Percentiles rank a stretch among this genome's conserved stretches.
Evolutionary conservation across 768 basidiomycete species (phyloP).

Genomic region (Tylopilus balloui): DNA sequence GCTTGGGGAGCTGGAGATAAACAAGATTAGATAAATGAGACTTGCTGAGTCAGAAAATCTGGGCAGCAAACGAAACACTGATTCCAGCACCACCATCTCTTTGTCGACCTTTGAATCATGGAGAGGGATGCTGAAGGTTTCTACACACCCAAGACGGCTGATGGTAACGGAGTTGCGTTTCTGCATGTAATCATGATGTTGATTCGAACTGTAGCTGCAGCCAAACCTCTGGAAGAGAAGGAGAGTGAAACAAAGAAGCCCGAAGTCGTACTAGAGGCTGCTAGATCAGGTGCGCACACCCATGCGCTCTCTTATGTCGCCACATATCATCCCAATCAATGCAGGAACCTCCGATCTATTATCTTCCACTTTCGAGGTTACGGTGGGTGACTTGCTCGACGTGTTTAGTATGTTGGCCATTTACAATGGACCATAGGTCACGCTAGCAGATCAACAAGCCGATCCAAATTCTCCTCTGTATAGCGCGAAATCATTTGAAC

Average conservation of each 20-base stretch:
- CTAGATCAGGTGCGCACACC: slow-evolving; percentile 21
- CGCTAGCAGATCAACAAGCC: slow-evolving; percentile 91
- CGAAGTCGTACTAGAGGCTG: slow-evolving; percentile 15
- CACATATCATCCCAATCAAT: neutral
- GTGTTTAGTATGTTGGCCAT: neutral
- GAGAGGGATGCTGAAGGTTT: slow-evolving; percentile 81
- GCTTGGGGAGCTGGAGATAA: no score
- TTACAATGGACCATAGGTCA: slow-evolving; percentile 56
- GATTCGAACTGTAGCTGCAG: slow-evolving; percentile 7
- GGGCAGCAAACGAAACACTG: neutral
- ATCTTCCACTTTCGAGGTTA: slow-evolving; percentile 78
- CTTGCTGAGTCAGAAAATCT: slow-evolving; percentile 25
- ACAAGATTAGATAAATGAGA: slow-evolving; percentile 19
- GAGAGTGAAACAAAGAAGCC: slow-evolving; percentile 24
- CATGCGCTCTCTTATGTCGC: neutral
- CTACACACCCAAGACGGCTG: slow-evolving; percentile 48
- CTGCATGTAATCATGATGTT: neutral
- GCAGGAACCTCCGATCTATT: slow-evolving; percentile 55
- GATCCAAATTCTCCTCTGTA: slow-evolving; percentile 95
- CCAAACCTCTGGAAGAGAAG: slow-evolving; percentile 27
- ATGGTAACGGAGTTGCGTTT: slow-evolving; percentile 34
- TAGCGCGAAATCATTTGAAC: slow-evolving; percentile 92
- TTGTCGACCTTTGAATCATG: slow-evolving; percentile 34
- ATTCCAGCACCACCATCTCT: slow-evolving; percentile 1
- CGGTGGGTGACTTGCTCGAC: slow-evolving; percentile 41